Evolutionary conservation across 768 basidiomycete genomes (phyloP), one percentile per base, ranked within the genome.

Genomic region (Cystofilobasidium ferigula): DNA sequence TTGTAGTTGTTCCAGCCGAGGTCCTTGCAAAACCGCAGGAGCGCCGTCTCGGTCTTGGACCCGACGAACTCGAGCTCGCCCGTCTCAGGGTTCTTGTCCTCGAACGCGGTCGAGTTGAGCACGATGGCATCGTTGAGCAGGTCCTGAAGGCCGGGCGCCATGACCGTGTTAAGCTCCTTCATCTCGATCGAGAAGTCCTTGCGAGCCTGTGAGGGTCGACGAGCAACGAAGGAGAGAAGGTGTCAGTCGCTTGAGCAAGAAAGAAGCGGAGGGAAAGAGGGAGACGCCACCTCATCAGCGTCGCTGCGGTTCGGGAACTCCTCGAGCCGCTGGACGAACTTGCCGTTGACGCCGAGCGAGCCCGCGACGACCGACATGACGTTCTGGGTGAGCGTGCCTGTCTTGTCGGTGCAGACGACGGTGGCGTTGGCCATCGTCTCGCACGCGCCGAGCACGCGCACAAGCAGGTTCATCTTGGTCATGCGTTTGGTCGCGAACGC

Each of bases 401-500:
- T 94, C 79, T 94, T 93, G 80, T 93, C 91, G 18, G 91, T 93
- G 77, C 90, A 92, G 53, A 71, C 63, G 67, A 62, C 54, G 9
- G 61, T 51, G 12, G 94, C 89, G 71, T 97, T 97, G 26, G 89
- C 94, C 94, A 98, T 98, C 0, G 91, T 98, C 78, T 99, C 95
- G 76, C 94, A 98, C 16, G 92, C 92, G 9, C 89, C 89, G 38
- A 99, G 83, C 6, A 97, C 89, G 62, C 94, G 91, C 35, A 98
- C 95, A 48, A 99, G 84, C 0, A 98, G 80, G 61, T 95, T 95
- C 76, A 92, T 88, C 72, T 86, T 82, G 12, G 93, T 89, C 95
- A 98, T 98, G n/a, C 94, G 86, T 72, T 88, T 92, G 56, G 95
- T 99, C 0, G 94, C 95, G 73, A 98, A 99, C 0, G 95, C 89